Conservation (phyloP, 805 yeast species). For the Candida orba region DNA sequence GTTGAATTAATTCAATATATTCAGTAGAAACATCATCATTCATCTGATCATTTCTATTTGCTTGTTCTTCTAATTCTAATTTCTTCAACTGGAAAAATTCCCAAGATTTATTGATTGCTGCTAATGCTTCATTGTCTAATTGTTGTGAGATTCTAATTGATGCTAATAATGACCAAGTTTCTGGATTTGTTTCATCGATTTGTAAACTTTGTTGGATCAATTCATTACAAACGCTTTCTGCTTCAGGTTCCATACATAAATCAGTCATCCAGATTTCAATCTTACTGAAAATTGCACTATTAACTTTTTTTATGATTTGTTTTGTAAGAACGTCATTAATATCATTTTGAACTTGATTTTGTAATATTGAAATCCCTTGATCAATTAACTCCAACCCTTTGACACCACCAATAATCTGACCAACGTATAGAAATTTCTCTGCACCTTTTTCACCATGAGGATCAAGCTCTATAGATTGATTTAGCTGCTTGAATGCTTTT, state of each 20-base stretch:
- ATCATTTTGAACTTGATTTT: conserved; percentile 27
- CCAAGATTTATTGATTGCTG: conserved; percentile 69
- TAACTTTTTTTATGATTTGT: conserved; percentile 48
- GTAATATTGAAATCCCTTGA: conserved; percentile 52
- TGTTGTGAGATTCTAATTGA: conserved; percentile 89
- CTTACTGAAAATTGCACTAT: conserved; percentile 74
- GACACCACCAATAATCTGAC: conserved; percentile 81
- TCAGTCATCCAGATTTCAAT: conserved; percentile 98
- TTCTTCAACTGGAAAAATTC: conserved; percentile 50
- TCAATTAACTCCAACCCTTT: conserved; percentile 61
- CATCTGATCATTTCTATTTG: conserved; percentile 29
- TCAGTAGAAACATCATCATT: conserved; percentile 37
- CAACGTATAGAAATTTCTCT: conserved; percentile 83
- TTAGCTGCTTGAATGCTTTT: conserved; percentile 59
- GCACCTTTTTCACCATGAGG: conserved; percentile 57
- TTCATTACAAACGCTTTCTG: conserved; percentile 73
- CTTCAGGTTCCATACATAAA: conserved; percentile 87
- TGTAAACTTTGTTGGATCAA: conserved; percentile 58
- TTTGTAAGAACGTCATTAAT: conserved; percentile 11
- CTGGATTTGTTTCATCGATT: conserved; percentile 53
- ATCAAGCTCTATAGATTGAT: conserved; percentile 59
- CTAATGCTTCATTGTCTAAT: conserved; percentile 60
- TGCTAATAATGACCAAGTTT: conserved; percentile 74
- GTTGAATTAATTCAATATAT: conserved; percentile 63
- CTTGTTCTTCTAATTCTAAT: conserved; percentile 35